Base-by-base conservation (phyloP, 2,329 filamentous ascomycete genomes). In the Pestalotiopsis sp. region DNA sequence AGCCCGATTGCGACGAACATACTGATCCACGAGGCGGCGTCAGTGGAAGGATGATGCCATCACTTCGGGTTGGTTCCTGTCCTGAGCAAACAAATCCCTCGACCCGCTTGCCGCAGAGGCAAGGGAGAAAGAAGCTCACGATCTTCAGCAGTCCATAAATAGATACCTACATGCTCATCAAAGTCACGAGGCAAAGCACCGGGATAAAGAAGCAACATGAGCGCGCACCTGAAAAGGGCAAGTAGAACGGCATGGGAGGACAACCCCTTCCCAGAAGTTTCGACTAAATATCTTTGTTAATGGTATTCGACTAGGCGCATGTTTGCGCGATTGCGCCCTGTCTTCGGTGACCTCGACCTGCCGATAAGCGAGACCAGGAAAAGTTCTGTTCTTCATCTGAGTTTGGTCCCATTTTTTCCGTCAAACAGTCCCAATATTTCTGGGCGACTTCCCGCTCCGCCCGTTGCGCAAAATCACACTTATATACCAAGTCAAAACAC, bases 101-200 rank as follows among this genome's bases (percentile, higher is more conserved):
- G 38, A 52, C 7, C 14, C 31, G 11, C 23, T 31, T 64, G 39
- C 62, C 41, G 13, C n/a, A 23, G 62, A 52, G 12, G 12, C 57
- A 59, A 59, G 36, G 45, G 27, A 36, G 45, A 20, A 36, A 9
- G 7, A 36, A 36, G 12, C 23, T 52, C 52, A 23, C 25, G 13
- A 56, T 66, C 64, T 66, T 57, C 23, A 58, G 31, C 49, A 66
- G 36, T 58, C 27, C 64, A 52, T 58, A 58, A 58, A 52, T 66
- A 66, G 49, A 11, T 20, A 36, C 31, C 25, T 14, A 20, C 12
- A 20, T 36, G 13, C 13, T 39, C 17, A 39, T 36, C 3, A 17
- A 14, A 17, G 27, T 13, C 12, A 36, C 9, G 13, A n/a, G 20
- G n/a, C 27, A 39, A 12, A 64, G n/a, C n/a, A 49, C 13, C 13